phyloP scores from a whole-genome alignment of 805 yeast species.

The Saturnispora serradocipensis region DNA sequence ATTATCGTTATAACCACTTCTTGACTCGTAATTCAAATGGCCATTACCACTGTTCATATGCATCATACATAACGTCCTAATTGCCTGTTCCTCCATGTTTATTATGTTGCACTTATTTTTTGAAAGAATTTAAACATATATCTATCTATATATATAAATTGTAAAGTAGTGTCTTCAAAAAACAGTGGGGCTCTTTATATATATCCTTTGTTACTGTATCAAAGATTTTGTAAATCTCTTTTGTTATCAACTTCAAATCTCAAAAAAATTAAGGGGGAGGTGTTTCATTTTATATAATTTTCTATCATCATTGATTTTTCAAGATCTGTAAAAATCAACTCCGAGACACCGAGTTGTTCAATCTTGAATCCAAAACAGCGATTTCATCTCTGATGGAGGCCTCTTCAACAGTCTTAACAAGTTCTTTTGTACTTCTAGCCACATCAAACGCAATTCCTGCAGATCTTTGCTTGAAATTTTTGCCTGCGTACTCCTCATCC shows the following conservation, averaged over 20 bases:
- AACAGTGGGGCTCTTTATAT: background rate
- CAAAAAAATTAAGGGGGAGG: background rate
- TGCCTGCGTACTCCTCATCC: constrained; percentile 68
- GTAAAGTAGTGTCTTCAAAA: background rate
- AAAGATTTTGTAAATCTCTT: background rate
- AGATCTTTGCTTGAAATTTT: constrained; percentile 82
- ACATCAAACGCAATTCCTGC: constrained; percentile 96
- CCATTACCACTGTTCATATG: constrained; percentile 10
- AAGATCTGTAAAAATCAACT: background rate
- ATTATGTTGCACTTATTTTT: background rate
- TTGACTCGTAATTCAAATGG: background rate
- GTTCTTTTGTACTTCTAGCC: constrained; percentile 91
- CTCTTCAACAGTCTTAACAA: constrained; percentile 93
- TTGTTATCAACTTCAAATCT: background rate
- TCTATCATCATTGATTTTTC: background rate
- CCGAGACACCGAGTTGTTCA: constrained; percentile 16
- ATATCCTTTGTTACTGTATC: background rate
- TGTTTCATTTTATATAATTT: background rate
- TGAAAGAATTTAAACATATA: background rate
- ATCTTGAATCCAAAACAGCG: constrained; percentile 64
- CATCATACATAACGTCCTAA: constrained; percentile 22
- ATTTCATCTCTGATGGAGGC: constrained; percentile 84
- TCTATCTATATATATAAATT: too few species aligned
- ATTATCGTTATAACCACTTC: background rate
- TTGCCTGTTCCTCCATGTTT: constrained; percentile 23